Evolutionary conservation across 1,284 basidiomycete genomes (phyloP).

Genomic region (Pseudozyma hubeiensis): DNA sequence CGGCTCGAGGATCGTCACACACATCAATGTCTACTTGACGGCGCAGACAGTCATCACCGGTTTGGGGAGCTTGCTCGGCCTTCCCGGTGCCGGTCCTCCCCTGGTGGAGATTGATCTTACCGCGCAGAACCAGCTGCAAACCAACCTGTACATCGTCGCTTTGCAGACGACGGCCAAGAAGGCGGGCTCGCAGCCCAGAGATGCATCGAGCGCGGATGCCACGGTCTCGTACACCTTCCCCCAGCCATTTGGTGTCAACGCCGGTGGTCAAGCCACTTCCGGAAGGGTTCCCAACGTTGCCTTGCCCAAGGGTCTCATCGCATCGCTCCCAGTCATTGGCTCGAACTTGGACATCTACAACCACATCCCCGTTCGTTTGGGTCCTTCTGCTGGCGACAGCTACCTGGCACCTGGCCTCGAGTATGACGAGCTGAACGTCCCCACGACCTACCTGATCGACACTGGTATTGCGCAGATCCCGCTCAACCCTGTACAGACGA

Average conservation of each 20-base stretch:
- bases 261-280: constrained; percentile 27
- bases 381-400: constrained; percentile 40
- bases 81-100: constrained; percentile 9
- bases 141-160: constrained; percentile 35
- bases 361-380: constrained; percentile 34
- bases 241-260: constrained; percentile 13
- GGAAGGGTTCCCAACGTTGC: constrained; percentile 44
- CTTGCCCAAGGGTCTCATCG: constrained; percentile 48
- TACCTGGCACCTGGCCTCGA: constrained; percentile 46
- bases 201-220: constrained; percentile 36
- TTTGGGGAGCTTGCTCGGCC: constrained; percentile 25
- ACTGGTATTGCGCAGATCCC: constrained; percentile 16
- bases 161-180: constrained; percentile 42
- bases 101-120: constrained; percentile 42
- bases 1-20: constrained; percentile 49
- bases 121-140: constrained; percentile 40
- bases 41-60: constrained; percentile 33
- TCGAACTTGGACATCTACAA: constrained; percentile 54
- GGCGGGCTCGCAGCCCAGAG: constrained; percentile 20
- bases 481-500: constrained; percentile 11
- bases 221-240: constrained; percentile 47
- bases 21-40: constrained; percentile 53
- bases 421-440: constrained; percentile 53
- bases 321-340: constrained; percentile 45
- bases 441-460: constrained; percentile 38